Evolutionary conservation across 2,329 filamentous ascomycete genomes (phyloP).

Genomic region (Pestalotiopsis sp.): DNA sequence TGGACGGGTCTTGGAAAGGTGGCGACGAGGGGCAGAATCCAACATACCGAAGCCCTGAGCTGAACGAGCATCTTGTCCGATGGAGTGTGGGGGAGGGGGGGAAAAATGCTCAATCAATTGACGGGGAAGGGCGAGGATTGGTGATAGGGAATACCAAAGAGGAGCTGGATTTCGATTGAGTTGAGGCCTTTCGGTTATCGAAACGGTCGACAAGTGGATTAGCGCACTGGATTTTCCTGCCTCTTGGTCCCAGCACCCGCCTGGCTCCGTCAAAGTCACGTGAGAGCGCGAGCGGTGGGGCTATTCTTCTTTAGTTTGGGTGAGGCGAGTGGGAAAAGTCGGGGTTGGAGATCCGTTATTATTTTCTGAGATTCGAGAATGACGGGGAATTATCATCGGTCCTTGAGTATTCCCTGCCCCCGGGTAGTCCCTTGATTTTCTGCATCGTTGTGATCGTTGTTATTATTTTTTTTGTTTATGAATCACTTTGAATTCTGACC

Average conservation of each 20-base stretch:
- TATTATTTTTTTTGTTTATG: neutral
- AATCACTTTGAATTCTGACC: neutral
- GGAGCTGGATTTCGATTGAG: conserved; percentile 6
- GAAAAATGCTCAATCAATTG: conserved; percentile 47
- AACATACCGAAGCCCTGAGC: conserved; percentile 58
- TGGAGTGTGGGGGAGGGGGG: conserved; percentile 25
- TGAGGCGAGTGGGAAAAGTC: neutral
- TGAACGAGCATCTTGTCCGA: conserved; percentile 56
- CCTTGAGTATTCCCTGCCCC: no score
- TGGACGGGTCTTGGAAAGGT: neutral
- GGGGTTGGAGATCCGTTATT: neutral
- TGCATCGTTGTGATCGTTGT: no score
- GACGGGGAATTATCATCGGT: no score
- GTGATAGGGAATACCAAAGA: conserved; percentile 11
- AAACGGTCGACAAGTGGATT: conserved; percentile 4
- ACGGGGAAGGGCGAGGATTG: conserved; percentile 26
- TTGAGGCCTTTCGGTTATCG: conserved; percentile 11
- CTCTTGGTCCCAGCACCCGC: neutral
- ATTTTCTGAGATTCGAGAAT: neutral
- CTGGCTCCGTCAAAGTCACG: neutral
- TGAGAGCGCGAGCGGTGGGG: neutral
- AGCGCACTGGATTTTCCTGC: conserved; percentile 2
- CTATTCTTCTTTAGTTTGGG: neutral
- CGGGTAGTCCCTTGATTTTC: no score
- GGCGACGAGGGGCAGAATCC: neutral